Evolutionary conservation across 768 basidiomycete species (phyloP).

Genomic region (Infundibulicybe gibba): DNA sequence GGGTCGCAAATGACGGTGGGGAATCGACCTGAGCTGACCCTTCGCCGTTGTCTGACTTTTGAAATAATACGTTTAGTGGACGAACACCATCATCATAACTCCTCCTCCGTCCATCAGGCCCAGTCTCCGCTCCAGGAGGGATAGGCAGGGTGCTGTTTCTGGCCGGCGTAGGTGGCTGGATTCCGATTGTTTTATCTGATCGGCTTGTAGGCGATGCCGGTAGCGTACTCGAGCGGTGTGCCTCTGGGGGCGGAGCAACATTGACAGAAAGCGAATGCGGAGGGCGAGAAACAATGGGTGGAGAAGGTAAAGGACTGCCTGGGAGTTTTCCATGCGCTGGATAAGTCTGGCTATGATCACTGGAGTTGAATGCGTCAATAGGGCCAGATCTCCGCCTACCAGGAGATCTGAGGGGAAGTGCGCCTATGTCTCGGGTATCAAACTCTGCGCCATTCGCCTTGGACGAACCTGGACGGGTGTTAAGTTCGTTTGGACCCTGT

Average conservation of each 20-base stretch:
- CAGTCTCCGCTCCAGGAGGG: conserved; percentile 16
- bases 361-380: conserved; percentile 32
- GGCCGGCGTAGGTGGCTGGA: conserved; percentile 11
- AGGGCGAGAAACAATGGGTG: conserved; percentile 18
- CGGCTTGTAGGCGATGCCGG: conserved; percentile 12
- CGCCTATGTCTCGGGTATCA: no score
- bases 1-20: conserved; percentile 10
- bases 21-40: conserved; percentile 9
- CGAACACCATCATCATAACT: conserved; percentile 45
- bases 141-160: conserved; percentile 42
- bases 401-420: conserved; percentile 16
- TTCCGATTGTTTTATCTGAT: conserved; percentile 9
- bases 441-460: no score
- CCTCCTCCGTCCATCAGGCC: conserved; percentile 27
- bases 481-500: no score
- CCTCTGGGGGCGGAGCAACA: conserved; percentile 32
- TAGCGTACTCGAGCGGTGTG: conserved; percentile 10
- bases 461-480: no score
- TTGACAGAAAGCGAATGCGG: conserved; percentile 37
- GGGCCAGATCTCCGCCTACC: conserved; percentile 24
- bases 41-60: conserved; percentile 18
- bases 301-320: conserved; percentile 6
- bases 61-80: conserved; percentile 33
- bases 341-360: conserved; percentile 4
- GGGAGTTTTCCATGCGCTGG: neutral